Percentiles rank a stretch among this genome's conserved stretches.
Evolutionary conservation across 208 protist species (phyloP).

Genomic region (Acanthamoeba divionensis): DNA sequence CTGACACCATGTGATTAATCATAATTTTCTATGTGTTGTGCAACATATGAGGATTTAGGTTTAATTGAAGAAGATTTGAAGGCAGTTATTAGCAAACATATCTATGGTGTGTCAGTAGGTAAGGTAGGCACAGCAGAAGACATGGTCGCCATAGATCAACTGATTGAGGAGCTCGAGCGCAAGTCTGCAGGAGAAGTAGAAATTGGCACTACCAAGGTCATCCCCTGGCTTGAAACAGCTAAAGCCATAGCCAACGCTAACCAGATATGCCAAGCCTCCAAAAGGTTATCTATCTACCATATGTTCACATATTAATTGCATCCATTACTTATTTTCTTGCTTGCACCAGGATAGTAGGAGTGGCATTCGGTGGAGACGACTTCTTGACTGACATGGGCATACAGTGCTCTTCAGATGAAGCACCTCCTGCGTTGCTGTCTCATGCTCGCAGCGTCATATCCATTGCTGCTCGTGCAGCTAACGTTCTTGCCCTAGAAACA

Average conservation of each 20-base stretch:
- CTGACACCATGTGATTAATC: neutral
- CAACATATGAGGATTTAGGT: neutral
- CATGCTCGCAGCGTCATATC: conserved; percentile 2
- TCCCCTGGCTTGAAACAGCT: conserved; percentile 45
- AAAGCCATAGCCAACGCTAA: neutral
- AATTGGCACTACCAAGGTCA: neutral
- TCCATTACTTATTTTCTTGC: neutral
- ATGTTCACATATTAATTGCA: neutral
- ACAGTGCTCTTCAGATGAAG: conserved; percentile 10
- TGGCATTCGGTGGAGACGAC: conserved; percentile 37
- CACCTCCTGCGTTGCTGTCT: neutral
- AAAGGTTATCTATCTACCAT: neutral
- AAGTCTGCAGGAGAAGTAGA: neutral
- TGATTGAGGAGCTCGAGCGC: neutral
- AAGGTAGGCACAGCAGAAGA: conserved; percentile 40
- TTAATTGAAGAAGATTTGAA: conserved; percentile 38
- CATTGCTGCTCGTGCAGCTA: conserved; percentile 10
- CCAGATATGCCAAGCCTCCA: conserved; percentile 6
- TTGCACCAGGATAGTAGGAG: neutral
- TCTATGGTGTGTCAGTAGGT: conserved; percentile 36
- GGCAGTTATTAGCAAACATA: conserved; percentile 20
- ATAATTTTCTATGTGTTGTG: neutral
- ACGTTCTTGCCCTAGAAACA: neutral
- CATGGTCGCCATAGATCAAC: neutral
- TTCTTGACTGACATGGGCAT: conserved; percentile 54